These are phyloP conservation scores for Penicillium sp. DNA, from an alignment of 2,329 filamentous ascomycete species.

Conservation along the genomic window DNA sequence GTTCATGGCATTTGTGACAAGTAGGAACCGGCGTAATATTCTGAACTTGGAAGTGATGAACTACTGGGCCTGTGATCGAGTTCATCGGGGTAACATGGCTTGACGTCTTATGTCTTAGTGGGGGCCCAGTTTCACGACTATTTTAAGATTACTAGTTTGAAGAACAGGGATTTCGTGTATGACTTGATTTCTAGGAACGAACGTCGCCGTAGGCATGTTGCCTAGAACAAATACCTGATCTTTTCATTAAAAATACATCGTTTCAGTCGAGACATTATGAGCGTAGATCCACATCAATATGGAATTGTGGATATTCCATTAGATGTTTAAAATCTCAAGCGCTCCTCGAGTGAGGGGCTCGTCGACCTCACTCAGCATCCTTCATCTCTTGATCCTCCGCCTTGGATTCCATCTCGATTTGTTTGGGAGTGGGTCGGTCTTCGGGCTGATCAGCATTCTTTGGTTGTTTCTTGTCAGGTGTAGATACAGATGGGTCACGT, in stretches of 20 bases:
- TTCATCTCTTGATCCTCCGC: constrained; percentile 23
- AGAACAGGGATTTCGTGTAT: not conserved
- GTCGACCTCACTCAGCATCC: constrained; percentile 35
- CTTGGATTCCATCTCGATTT: not conserved
- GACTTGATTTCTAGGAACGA: not conserved
- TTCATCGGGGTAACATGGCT: not conserved
- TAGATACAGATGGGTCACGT: constrained; percentile 46
- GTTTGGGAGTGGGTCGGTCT: constrained; percentile 22
- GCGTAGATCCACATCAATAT: not conserved
- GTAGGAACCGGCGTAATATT: not conserved
- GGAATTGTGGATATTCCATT: not conserved
- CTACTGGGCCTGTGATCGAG: not conserved
- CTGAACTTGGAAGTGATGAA: not conserved
- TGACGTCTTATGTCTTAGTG: not conserved
- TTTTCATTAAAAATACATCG: not conserved
- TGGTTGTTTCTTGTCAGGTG: constrained; percentile 44
- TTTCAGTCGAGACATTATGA: not conserved
- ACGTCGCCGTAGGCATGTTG: not conserved
- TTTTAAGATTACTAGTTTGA: not conserved
- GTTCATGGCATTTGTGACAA: not conserved
- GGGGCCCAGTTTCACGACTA: not conserved
- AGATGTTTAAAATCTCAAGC: not conserved
- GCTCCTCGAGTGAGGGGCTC: not conserved
- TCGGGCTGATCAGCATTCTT: constrained; percentile 42
- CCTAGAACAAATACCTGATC: not conserved